Conservation (phyloP, 2,329 filamentous ascomycete genomes). For the Penicillium sumatraense region DNA sequence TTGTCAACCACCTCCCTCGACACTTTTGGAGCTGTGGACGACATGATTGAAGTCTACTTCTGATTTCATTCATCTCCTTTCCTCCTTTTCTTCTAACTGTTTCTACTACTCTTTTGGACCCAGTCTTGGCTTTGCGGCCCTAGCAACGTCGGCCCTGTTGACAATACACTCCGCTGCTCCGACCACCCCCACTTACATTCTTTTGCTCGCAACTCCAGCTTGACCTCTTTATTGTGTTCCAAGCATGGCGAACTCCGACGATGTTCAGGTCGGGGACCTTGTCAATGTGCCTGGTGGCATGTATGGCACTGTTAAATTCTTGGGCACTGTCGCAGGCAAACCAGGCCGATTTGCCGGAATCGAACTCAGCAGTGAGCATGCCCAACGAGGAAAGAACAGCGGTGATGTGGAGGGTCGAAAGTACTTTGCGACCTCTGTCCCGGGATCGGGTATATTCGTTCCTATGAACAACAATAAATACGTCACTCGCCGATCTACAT, state of each 20-base stretch:
- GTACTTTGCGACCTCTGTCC: constrained; percentile 80
- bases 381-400: constrained; percentile 86
- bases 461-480: constrained; percentile 76
- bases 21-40: neutral
- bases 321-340: constrained; percentile 85
- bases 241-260: constrained; percentile 45
- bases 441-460: constrained; percentile 91
- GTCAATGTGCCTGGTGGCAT: constrained; percentile 95
- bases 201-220: neutral
- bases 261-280: constrained; percentile 75
- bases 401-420: constrained; percentile 86
- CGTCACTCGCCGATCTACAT: constrained; percentile 59
- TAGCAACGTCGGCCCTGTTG: constrained; percentile 10
- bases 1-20: no score
- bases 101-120: constrained; percentile 16
- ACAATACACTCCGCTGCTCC: constrained; percentile 7
- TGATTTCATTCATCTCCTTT: constrained; percentile 21
- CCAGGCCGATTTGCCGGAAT: constrained; percentile 91
- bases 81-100: constrained; percentile 4
- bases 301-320: constrained; percentile 85
- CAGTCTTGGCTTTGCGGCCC: constrained; percentile 10
- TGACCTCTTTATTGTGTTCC: neutral
- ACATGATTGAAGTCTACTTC: constrained; percentile 18
- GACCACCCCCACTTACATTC: neutral
- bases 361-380: constrained; percentile 81